Base-by-base conservation (phyloP, 1,139 yeast species). In the Candida pseudocylindracea region DNA sequence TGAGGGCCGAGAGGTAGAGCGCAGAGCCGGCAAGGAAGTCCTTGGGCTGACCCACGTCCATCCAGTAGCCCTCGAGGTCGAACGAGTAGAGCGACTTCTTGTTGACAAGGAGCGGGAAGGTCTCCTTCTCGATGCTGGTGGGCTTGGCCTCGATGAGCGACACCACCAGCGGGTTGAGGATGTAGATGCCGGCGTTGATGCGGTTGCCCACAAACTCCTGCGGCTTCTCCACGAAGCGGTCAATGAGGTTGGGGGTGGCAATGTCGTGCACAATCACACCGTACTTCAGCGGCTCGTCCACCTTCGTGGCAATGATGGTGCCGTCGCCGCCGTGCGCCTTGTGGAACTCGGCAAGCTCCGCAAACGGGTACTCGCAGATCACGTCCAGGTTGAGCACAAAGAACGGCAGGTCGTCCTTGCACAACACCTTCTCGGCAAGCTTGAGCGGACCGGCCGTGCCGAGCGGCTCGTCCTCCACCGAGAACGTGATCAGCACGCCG, bases 41-140 rank as follows among this genome's bases (percentile, higher is more conserved):
- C 72, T 88, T 88, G 67, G 99, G 99, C 67, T 91, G 99, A 57
- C 99, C 99, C 46, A 91, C 95, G 57, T 91, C 99, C 98, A 91
- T 91, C 99, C 99, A 91, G 79, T 73, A 91, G 43, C 98, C 98
- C 63, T 88, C 95, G 52, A 91, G 72, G 57, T 91, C 99, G 52
- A 80, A 91, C 37, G 96, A 83, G 68, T 74, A 92, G 49, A 91
- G 67, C 41, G 79, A 70, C 51, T 78, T 85, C 53, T 74, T 64
- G 57, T 78, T 91, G 43, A 91, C 95, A 49, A 91, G 71, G 49
- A 66, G 63, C 49, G 99, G 99, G 94, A 91, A 91, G 46, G 95
- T 85, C 68, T 91, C 99, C 76, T 85, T 85, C 68, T 91, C 99
- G 49, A 91, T 88, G 35, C 96, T 85, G 43, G 98, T 88, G 57